Base-by-base conservation (phyloP, 495 filamentous ascomycete genomes). In the Penicillium cataractarum region DNA sequence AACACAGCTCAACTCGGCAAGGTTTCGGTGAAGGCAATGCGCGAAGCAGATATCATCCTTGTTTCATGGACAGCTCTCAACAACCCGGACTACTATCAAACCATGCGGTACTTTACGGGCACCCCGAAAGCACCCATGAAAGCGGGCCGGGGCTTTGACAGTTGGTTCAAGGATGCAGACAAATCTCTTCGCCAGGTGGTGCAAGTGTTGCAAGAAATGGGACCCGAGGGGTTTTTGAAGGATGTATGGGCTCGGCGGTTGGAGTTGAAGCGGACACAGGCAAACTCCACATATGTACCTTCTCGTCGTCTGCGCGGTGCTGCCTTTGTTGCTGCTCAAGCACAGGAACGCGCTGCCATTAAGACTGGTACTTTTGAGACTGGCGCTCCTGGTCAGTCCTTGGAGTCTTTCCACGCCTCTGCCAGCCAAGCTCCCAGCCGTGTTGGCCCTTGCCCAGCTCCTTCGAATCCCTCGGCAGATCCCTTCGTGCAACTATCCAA, bases 11-110 rank as follows among this genome's bases (percentile, higher is more conserved):
- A 37, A 66, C n/a, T 88, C 9, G 65, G 62, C 31, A 72, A 71
- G 4, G 39, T 60, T 2, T 71, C 70, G 3, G 70, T 88, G 10
- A 15, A 59, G 2, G 64, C 77, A 21, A 69, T 91, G 19, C 61
- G 74, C 49, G n/a, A 72, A 0, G 84, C 86, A 1, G 76, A 83
- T 39, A 79, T 91, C 39, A 80, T 91, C 57, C 75, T 92, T 39
- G 68, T 87, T 35, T 77, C 78, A 49, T 83, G 73, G 72, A 60
- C 61, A 0, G 19, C 89, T 1, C 76, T 89, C 22, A 76, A 71
- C 17, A 73, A 67, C 15, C 65, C 73, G 0, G 42, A 40, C 3
- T 90, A 91, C 62, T 77, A 83, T 19, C 52, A 70, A n/a, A 71
- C 67, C 12, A 65, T 89, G 46, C 77, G 84, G 24, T 59, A 71